Conservation (phyloP, 2,329 filamentous ascomycete genomes). For the Torrubiella hemipterigena region DNA sequence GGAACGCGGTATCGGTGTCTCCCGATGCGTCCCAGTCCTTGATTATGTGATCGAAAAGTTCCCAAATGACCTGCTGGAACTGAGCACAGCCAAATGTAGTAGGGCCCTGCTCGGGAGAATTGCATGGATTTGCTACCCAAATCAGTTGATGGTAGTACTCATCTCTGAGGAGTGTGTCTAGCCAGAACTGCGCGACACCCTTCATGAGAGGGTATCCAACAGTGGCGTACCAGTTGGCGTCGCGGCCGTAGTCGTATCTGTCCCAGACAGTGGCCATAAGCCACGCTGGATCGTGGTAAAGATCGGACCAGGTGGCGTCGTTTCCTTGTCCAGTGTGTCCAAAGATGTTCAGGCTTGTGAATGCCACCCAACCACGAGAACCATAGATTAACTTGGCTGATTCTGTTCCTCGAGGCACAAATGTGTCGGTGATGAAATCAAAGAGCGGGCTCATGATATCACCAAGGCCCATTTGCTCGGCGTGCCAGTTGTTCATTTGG, state of each 20-base stretch:
- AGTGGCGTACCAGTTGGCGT: conserved; percentile 30
- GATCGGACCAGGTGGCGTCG: conserved; percentile 18
- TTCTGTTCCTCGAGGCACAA: conserved; percentile 38
- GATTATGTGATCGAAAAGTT: conserved; percentile 26
- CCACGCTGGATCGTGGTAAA: conserved; percentile 27
- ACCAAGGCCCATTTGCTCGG: conserved; percentile 38
- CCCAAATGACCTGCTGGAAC: conserved; percentile 37
- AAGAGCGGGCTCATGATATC: conserved; percentile 33
- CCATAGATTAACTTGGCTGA: conserved; percentile 42
- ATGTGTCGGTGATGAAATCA: conserved; percentile 40
- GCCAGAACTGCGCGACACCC: conserved; percentile 42
- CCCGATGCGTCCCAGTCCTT: conserved; percentile 11
- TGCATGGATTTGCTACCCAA: conserved; percentile 45
- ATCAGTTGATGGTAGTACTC: conserved; percentile 34
- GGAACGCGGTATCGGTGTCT: conserved; percentile 17
- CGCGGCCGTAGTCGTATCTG: conserved; percentile 39
- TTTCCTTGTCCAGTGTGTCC: conserved; percentile 35
- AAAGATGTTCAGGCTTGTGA: conserved; percentile 48
- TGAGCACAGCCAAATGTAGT: conserved; percentile 42
- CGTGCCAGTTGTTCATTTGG: conserved; percentile 50
- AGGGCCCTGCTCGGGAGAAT: conserved; percentile 43
- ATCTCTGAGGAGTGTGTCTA: conserved; percentile 39
- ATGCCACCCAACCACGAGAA: conserved; percentile 41
- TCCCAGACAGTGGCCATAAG: conserved; percentile 49
- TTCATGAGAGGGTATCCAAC: conserved; percentile 42